Evolutionary conservation across 2,329 filamentous ascomycete species (phyloP).

Genomic region (Didymella keratinophila): DNA sequence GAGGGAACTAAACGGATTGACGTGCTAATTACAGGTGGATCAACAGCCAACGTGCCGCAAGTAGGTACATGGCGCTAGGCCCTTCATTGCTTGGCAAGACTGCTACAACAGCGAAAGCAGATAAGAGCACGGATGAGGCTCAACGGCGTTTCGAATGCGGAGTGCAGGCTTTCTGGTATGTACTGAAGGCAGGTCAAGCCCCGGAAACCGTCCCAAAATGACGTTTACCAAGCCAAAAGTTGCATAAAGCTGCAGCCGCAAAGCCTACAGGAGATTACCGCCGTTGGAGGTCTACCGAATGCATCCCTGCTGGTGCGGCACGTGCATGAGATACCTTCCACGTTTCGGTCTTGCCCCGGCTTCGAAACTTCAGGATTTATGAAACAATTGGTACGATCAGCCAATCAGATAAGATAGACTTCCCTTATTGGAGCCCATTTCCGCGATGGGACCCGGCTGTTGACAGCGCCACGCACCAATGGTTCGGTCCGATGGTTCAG

Average conservation of each 20-base stretch:
- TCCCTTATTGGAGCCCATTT: constrained; percentile 15
- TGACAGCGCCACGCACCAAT: constrained; percentile 4
- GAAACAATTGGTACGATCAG: constrained; percentile 5
- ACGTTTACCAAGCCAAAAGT: neutral
- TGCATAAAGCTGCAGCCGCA: constrained; percentile 5
- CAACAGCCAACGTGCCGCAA: constrained; percentile 7
- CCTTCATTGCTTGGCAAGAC: constrained; percentile 9
- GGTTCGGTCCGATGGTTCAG: constrained; percentile 15
- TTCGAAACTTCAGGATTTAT: constrained; percentile 3
- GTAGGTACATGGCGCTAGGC: neutral
- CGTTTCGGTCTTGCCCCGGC: constrained; percentile 15
- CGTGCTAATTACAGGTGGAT: constrained; percentile 16
- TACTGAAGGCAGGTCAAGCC: neutral
- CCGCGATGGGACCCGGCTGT: constrained; percentile 9
- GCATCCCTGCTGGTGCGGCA: constrained; percentile 5
- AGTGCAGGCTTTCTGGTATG: neutral
- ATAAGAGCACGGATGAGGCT: neutral
- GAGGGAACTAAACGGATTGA: constrained; percentile 7
- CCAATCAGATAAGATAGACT: constrained; percentile 12
- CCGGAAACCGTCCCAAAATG: neutral
- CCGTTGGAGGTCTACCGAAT: constrained; percentile 1
- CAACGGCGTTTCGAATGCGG: neutral
- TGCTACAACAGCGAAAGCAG: constrained; percentile 2
- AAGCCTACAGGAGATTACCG: constrained; percentile 7
- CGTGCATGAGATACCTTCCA: constrained; percentile 14